These are phyloP conservation scores for Dipteronia dyeriana DNA, from an alignment of 345 rosid species.

Conservation along the genomic window DNA sequence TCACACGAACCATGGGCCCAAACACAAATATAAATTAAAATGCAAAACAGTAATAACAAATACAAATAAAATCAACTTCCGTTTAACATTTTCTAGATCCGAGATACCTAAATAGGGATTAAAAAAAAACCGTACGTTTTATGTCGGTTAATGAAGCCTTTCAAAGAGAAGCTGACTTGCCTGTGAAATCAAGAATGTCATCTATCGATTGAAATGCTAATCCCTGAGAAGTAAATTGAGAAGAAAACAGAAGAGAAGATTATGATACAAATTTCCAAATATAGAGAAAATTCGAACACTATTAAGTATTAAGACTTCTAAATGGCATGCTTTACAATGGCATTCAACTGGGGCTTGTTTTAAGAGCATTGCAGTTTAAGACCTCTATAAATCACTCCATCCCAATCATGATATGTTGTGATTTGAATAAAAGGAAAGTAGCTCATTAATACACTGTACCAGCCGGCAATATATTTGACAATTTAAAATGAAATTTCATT, in stretches of 20 bases:
- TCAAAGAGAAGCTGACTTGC: constrained; percentile 88
- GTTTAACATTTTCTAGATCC: too few species aligned
- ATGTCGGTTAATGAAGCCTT: constrained; percentile 91
- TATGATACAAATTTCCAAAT: too few species aligned
- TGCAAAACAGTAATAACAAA: too few species aligned
- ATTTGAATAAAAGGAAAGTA: neutral
- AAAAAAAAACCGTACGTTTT: too few species aligned
- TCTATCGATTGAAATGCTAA: constrained; percentile 91
- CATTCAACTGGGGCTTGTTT: neutral
- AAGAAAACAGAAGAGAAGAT: too few species aligned
- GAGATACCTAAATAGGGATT: neutral
- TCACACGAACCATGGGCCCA: too few species aligned
- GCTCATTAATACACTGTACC: neutral
- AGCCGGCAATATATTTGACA: neutral
- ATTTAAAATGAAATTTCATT: too few species aligned
- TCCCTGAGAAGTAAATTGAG: constrained; percentile 50
- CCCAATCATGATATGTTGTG: neutral
- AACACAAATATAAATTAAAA: too few species aligned
- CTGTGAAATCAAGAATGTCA: constrained; percentile 92
- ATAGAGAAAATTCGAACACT: too few species aligned
- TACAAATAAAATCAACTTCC: too few species aligned
- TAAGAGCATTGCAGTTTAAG: neutral
- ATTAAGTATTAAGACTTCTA: too few species aligned
- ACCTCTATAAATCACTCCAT: neutral
- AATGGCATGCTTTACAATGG: too few species aligned